phyloP scores from a whole-genome alignment of 257 asterid genomes.

The Osmanthus fragrans region DNA sequence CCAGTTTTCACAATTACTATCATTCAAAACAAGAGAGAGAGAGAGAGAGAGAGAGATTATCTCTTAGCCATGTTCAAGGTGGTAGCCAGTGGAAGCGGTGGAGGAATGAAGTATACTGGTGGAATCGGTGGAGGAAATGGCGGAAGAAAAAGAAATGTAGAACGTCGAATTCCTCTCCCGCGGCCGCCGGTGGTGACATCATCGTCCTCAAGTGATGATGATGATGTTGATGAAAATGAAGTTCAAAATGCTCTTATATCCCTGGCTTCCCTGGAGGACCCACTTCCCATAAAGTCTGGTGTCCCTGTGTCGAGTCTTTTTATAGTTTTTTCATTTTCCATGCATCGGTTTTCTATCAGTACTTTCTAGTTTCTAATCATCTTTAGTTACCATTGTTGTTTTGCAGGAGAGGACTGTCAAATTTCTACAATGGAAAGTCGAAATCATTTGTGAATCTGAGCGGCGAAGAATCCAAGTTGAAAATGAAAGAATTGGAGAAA shows the following conservation, averaged over 20 bases:
- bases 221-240: background rate
- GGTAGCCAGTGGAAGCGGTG: background rate
- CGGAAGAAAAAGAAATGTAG: background rate
- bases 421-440: background rate
- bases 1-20: background rate
- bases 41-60: background rate
- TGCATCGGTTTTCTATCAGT: no score
- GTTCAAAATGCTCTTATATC: background rate
- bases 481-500: background rate
- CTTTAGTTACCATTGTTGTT: no score
- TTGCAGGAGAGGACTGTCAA: background rate
- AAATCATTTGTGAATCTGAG: background rate
- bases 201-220: background rate
- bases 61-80: background rate
- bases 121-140: constrained; percentile 1
- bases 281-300: constrained; percentile 23
- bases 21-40: background rate
- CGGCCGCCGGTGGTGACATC: background rate
- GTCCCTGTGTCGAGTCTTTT: no score
- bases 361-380: no score
- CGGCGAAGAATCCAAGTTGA: background rate
- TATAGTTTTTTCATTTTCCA: no score
- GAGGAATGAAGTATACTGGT: background rate
- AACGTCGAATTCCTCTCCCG: background rate
- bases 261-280: constrained; percentile 11